These are phyloP conservation scores for Colletotrichum tanaceti DNA, from an alignment of 2,329 filamentous ascomycete genomes.

Conservation along the genomic window DNA sequence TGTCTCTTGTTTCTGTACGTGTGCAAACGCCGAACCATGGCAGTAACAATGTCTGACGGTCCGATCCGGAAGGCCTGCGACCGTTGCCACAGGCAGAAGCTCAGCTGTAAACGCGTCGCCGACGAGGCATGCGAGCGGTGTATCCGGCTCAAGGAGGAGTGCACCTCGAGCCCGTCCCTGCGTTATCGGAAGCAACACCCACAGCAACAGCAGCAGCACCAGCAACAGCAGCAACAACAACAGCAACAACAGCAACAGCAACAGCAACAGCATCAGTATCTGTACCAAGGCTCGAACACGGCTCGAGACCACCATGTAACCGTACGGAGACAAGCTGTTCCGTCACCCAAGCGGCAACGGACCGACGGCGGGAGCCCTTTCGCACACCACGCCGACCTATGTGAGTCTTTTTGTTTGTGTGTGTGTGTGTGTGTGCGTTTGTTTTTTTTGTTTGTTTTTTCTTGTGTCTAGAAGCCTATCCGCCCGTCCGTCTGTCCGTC, in stretches of 20 bases:
- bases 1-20: too few species aligned
- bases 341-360: slow-evolving; percentile 54
- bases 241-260: too few species aligned
- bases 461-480: slow-evolving; percentile 21
- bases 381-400: slow-evolving; percentile 50
- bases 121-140: slow-evolving; percentile 58
- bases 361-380: slow-evolving; percentile 50
- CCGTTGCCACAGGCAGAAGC: slow-evolving; percentile 59
- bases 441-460: slow-evolving; percentile 27
- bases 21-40: slow-evolving; percentile 42
- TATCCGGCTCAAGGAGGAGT: slow-evolving; percentile 54
- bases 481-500: neutral
- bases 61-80: slow-evolving; percentile 59
- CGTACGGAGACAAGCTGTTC: slow-evolving; percentile 34
- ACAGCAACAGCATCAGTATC: too few species aligned
- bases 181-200: slow-evolving; percentile 50
- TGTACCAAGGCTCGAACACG: neutral
- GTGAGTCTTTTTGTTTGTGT: slow-evolving; percentile 48
- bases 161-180: slow-evolving; percentile 58
- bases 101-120: slow-evolving; percentile 57
- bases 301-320: slow-evolving; percentile 20
- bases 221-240: neutral
- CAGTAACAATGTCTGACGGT: slow-evolving; percentile 52
- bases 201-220: neutral
- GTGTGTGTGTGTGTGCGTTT: slow-evolving; percentile 12